A percentile compares a stretch with the other conserved stretches of the same genome.
Evolutionary conservation across 805 yeast species (phyloP).

Genomic region (Tetrapisispora taiwanensis): DNA sequence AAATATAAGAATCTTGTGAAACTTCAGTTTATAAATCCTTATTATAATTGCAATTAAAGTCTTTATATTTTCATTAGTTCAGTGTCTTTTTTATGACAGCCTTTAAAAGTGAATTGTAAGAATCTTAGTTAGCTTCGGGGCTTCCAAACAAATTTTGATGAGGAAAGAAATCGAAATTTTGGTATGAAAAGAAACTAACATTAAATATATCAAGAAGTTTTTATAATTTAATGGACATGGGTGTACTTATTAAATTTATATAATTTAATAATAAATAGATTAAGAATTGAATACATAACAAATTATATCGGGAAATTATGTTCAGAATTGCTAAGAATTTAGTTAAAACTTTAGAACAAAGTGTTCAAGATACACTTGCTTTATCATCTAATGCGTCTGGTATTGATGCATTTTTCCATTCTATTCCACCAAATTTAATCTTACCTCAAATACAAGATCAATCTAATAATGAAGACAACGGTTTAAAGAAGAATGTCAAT

Average conservation of each 20-base stretch:
- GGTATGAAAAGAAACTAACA: too few species aligned
- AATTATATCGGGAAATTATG: constrained; percentile 24
- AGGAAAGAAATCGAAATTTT: background rate
- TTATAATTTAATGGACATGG: too few species aligned
- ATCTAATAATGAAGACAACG: background rate
- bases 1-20: too few species aligned
- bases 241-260: too few species aligned
- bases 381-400: constrained; percentile 27
- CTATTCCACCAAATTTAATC: constrained; percentile 28
- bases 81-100: too few species aligned
- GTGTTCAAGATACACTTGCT: constrained; percentile 29
- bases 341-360: constrained; percentile 45
- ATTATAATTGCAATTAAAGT: too few species aligned
- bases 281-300: too few species aligned
- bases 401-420: constrained; percentile 30
- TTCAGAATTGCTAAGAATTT: constrained; percentile 56
- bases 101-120: background rate
- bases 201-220: too few species aligned
- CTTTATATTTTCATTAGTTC: too few species aligned
- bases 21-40: too few species aligned
- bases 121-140: background rate
- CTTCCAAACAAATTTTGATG: background rate
- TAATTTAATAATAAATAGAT: too few species aligned
- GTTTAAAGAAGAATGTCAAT: constrained; percentile 7
- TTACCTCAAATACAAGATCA: constrained; percentile 12